Conservation (phyloP, 306 rosid species). For the Vachellia pachyceras region DNA sequence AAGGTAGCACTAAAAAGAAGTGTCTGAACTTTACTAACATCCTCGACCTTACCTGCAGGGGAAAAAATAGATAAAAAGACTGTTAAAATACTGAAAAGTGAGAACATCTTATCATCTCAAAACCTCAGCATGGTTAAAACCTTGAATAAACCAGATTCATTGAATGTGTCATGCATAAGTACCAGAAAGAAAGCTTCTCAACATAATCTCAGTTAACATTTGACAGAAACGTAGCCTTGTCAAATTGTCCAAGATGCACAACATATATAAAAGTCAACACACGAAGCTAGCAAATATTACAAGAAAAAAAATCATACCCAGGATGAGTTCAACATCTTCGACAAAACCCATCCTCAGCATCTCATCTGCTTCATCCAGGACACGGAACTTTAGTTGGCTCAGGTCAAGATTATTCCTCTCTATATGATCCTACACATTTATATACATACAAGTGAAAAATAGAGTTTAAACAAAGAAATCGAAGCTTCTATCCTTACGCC, state of each 20-base stretch:
- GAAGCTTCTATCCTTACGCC: neutral
- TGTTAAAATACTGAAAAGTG: neutral
- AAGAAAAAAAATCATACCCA: conserved; percentile 57
- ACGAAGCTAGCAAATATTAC: neutral
- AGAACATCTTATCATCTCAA: neutral
- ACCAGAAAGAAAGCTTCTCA: neutral
- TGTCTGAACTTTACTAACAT: conserved; percentile 84
- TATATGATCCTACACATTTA: conserved; percentile 72
- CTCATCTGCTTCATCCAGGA: conserved; percentile 97
- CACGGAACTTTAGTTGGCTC: conserved; percentile 76
- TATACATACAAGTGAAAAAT: neutral
- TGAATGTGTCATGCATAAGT: neutral
- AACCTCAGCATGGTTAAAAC: neutral
- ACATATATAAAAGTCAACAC: neutral
- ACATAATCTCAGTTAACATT: neutral
- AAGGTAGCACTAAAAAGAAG: conserved; percentile 98
- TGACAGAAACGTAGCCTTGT: neutral
- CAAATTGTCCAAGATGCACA: conserved; percentile 6
- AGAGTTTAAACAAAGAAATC: neutral
- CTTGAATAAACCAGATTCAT: neutral
- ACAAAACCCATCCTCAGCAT: conserved; percentile 95
- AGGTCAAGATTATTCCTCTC: conserved; percentile 73
- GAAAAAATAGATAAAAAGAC: too few relatives aligned
- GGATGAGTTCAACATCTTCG: conserved; percentile 89
- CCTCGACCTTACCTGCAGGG: conserved; percentile 80